Evolutionary conservation across 1,284 basidiomycete species (phyloP).

Genomic region (Apiotrichum gracile): DNA sequence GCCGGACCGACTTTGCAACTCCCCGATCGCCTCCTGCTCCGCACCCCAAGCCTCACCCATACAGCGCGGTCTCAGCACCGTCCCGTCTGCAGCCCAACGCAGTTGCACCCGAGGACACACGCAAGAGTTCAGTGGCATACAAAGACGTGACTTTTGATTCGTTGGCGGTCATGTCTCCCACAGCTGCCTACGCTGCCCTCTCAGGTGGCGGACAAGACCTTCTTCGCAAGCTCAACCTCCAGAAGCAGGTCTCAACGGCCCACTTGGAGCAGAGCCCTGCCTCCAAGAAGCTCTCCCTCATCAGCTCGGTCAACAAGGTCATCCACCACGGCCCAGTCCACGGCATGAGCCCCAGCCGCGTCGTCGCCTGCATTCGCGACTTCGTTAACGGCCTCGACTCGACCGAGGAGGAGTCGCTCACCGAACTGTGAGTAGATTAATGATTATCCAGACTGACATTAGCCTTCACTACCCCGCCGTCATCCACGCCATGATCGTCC

Average conservation of each 20-base stretch:
- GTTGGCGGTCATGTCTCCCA: constrained; percentile 1
- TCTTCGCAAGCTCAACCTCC: not conserved
- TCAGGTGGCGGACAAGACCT: not conserved
- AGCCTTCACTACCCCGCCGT: constrained; percentile 8
- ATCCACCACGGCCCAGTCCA: not conserved
- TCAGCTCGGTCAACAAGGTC: not conserved
- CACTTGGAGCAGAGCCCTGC: not conserved
- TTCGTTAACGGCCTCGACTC: constrained; percentile 7
- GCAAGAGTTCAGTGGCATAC: not conserved
- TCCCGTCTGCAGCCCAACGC: not conserved
- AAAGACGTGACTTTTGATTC: constrained; percentile 2
- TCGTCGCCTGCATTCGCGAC: not conserved
- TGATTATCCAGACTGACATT: not conserved
- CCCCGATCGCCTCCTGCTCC: not conserved
- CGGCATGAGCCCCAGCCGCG: not conserved
- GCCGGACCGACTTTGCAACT: too few relatives aligned
- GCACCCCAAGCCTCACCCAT: too few relatives aligned
- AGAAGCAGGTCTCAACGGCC: not conserved
- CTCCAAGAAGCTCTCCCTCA: constrained; percentile 6
- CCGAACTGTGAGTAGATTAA: constrained; percentile 1
- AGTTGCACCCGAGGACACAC: not conserved
- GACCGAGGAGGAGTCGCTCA: constrained; percentile 8
- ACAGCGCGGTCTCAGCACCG: not conserved
- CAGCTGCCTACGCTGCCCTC: not conserved
- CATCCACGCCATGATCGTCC: constrained; percentile 1